Evolutionary conservation across 495 filamentous ascomycete genomes (phyloP).

Genomic region (Daldinia grandis): DNA sequence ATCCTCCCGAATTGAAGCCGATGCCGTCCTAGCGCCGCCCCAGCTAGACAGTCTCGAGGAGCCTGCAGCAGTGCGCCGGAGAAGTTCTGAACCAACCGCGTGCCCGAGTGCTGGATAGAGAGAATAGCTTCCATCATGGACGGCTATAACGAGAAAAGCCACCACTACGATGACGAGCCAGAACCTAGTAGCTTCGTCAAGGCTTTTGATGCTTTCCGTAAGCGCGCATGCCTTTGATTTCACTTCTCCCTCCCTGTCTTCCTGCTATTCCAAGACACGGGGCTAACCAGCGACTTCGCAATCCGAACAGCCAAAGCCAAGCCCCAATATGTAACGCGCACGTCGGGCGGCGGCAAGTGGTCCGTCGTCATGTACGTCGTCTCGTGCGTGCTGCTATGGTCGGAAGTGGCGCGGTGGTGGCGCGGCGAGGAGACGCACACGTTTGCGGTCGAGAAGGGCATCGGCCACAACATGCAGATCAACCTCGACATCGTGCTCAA

Average conservation of each 20-base stretch:
- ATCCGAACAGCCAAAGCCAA: slow-evolving; percentile 83
- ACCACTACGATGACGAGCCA: slow-evolving; percentile 80
- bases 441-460: slow-evolving; percentile 92
- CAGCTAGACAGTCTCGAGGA: slow-evolving; percentile 32
- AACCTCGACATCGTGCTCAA: slow-evolving; percentile 94
- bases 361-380: slow-evolving; percentile 82
- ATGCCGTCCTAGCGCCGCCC: slow-evolving; percentile 34
- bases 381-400: slow-evolving; percentile 74
- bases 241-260: not conserved
- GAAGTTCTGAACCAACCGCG: slow-evolving; percentile 27
- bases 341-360: slow-evolving; percentile 87
- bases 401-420: slow-evolving; percentile 84
- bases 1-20: slow-evolving; percentile 16
- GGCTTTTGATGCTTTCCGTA: slow-evolving; percentile 98
- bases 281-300: slow-evolving; percentile 39
- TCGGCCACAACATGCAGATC: slow-evolving; percentile 87
- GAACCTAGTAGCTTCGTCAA: slow-evolving; percentile 72
- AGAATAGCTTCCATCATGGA: slow-evolving; percentile 53
- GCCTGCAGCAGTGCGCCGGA: slow-evolving; percentile 31
- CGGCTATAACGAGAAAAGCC: slow-evolving; percentile 69
- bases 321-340: slow-evolving; percentile 84
- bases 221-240: slow-evolving; percentile 36
- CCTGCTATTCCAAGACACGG: not conserved
- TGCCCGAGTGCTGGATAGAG: slow-evolving; percentile 2
- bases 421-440: slow-evolving; percentile 82